Evolutionary conservation across 306 rosid genomes (phyloP), one percentile per base, ranked within the genome.

Genomic region (Herpetospermum pedunculosum): DNA sequence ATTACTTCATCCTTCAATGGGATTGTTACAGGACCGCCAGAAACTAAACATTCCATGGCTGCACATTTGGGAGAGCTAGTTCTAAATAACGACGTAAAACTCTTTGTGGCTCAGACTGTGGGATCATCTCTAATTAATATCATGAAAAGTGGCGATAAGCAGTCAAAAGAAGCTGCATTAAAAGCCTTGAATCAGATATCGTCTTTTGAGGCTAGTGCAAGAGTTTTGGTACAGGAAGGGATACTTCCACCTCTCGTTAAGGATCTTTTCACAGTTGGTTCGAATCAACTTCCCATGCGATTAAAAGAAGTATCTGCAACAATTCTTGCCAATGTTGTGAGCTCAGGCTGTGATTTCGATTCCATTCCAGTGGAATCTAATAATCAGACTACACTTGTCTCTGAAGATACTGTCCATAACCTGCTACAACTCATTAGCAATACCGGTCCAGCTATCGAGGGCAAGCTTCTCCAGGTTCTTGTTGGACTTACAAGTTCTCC

Each of bases 401-500:
- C 99, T n/a, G 99, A 94, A 85, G 92, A 88, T 77, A 83, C 87
- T 38, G 88, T 94, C 74, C 96, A 90, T 83, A 89, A 86, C 77
- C 89, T 94, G 67, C 96, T 94, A 46, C 92, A 91, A 83, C 95
- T 94, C 76, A 94, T 91, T 72, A 94, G 99, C 85, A 94, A 94
- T 84, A 94, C 97, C 15, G 99, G 99, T 64, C 99, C 99, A 32
- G 97, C 95, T 71, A 94, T 94, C 34, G 97, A 84, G 78, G 83
- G 97, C 87, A 91, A 94, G 83, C 99, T 94, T 82, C 91, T 94
- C 77, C 97, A 94, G 80, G 97, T 89, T 79, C 96, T 94, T 81
- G 99, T 91, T 69, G 99, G 99, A 62, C 97, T 94, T 44, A 90
- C 99, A 30, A 75, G 0, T 83, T 84, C 91, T 84, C 87, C 85